These are phyloP conservation scores for Ustilago xerochloae DNA, from an alignment of 1,284 basidiomycete species.

Conservation along the genomic window DNA sequence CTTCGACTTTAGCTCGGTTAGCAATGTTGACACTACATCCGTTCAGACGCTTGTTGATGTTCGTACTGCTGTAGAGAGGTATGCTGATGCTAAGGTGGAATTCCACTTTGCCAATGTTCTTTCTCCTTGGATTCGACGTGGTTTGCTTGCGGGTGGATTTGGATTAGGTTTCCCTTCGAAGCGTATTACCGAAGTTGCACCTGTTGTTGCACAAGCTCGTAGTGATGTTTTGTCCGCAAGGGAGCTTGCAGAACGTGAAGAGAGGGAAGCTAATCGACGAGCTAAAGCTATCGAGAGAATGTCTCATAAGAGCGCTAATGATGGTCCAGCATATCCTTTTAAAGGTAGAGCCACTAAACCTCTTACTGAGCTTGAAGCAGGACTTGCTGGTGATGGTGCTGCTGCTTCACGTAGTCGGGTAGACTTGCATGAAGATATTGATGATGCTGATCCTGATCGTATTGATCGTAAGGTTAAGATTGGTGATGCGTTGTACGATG, in stretches of 20 bases:
- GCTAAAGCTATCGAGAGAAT: conserved; percentile 45
- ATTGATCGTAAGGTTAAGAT: conserved; percentile 65
- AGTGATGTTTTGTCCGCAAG: conserved; percentile 23
- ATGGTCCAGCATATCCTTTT: conserved; percentile 44
- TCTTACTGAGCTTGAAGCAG: conserved; percentile 66
- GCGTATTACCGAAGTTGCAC: conserved; percentile 56
- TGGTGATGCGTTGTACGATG: conserved; percentile 29
- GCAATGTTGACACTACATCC: conserved; percentile 78
- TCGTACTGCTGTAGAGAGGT: conserved; percentile 84
- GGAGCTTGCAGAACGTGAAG: conserved; percentile 36
- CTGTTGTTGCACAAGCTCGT: conserved; percentile 76
- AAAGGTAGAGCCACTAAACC: conserved; percentile 24
- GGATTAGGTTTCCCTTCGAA: conserved; percentile 41
- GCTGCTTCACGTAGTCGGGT: conserved; percentile 61
- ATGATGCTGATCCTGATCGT: conserved; percentile 68
- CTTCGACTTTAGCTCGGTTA: conserved; percentile 86
- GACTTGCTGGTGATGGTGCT: conserved; percentile 68
- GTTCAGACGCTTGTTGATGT: conserved; percentile 91
- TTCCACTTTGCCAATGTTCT: conserved; percentile 90
- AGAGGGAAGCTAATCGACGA: conserved; percentile 28
- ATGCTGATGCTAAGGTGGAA: conserved; percentile 81
- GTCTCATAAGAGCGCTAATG: conserved; percentile 39
- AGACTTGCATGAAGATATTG: conserved; percentile 70
- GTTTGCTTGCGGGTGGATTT: conserved; percentile 49
- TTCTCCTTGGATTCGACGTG: conserved; percentile 86